A percentile compares a stretch with the other conserved stretches of the same genome.
Evolutionary conservation across 352 stramenopile genomes (phyloP).

Genomic region (Thraustochytrium striatum): DNA sequence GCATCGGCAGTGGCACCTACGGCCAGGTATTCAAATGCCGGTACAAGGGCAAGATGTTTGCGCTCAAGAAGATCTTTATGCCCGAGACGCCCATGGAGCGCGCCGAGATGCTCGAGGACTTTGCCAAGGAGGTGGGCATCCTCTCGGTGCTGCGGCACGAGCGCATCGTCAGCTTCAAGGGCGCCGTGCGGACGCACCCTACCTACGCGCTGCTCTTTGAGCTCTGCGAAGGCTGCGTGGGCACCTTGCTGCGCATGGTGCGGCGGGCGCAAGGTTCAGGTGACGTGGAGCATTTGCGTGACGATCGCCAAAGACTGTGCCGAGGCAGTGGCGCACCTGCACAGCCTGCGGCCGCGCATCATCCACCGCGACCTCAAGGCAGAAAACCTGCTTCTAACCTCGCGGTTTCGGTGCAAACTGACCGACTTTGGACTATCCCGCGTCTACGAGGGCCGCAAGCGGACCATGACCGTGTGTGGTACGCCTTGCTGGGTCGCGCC

Average conservation of each 20-base stretch:
- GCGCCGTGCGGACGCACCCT: slow-evolving; percentile 25
- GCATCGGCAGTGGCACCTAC: slow-evolving; percentile 39
- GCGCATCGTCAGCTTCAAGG: slow-evolving; percentile 15
- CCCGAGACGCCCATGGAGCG: slow-evolving; percentile 38
- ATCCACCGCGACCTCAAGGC: slow-evolving; percentile 89
- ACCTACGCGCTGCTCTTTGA: slow-evolving; percentile 39
- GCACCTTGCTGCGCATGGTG: slow-evolving; percentile 37
- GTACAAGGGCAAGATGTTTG: slow-evolving; percentile 36
- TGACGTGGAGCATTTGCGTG: slow-evolving; percentile 46
- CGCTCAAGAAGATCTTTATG: slow-evolving; percentile 40
- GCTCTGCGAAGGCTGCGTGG: slow-evolving; percentile 37
- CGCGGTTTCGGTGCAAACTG: slow-evolving; percentile 71
- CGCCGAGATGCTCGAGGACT: slow-evolving; percentile 40
- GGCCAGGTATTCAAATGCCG: slow-evolving; percentile 28
- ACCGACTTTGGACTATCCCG: slow-evolving; percentile 78
- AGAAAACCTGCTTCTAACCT: slow-evolving; percentile 75
- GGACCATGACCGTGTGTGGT: slow-evolving; percentile 62
- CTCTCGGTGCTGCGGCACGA: slow-evolving; percentile 44
- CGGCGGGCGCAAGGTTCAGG: slow-evolving; percentile 30
- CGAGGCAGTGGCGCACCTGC: slow-evolving; percentile 48
- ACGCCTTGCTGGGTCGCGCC: slow-evolving; percentile 77
- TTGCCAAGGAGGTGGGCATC: slow-evolving; percentile 36
- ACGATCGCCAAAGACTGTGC: slow-evolving; percentile 45
- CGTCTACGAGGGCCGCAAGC: slow-evolving; percentile 36
- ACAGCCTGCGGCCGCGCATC: slow-evolving; percentile 60